Conservation (phyloP, 2,329 filamentous ascomycete species). For the Aspergillus novoparasiticus region DNA sequence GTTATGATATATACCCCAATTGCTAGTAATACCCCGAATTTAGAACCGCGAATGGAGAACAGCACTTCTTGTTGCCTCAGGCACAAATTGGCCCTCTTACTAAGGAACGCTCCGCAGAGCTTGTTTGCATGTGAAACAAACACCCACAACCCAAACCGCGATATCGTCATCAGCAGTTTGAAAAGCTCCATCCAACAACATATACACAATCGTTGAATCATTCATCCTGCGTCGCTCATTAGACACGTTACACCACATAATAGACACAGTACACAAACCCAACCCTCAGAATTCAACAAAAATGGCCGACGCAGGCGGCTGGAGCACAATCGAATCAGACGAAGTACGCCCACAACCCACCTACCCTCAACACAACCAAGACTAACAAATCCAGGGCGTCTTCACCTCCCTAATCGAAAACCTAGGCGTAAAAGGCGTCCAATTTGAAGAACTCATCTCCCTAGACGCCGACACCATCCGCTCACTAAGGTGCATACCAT, state of each 20-base stretch:
- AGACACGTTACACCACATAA: not conserved
- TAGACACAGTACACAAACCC: not conserved
- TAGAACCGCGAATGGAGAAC: not conserved
- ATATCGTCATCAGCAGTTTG: not conserved
- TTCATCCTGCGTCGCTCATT: not conserved
- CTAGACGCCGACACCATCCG: constrained; percentile 70
- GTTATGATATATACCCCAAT: not conserved
- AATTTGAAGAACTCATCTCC: constrained; percentile 94
- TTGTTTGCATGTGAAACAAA: constrained; percentile 1
- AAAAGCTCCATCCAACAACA: not conserved
- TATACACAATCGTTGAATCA: not conserved
- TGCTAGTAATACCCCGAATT: not conserved
- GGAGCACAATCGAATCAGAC: constrained; percentile 98
- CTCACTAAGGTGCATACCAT: constrained; percentile 41
- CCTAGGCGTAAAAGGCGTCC: constrained; percentile 88
- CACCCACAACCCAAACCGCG: not conserved
- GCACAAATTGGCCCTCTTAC: no score
- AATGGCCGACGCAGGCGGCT: constrained; percentile 70
- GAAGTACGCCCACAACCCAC: constrained; percentile 63
- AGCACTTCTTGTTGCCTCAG: not conserved
- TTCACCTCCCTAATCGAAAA: constrained; percentile 95
- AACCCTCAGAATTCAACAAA: constrained; percentile 28
- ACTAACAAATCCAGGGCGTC: constrained; percentile 64
- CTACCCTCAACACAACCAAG: constrained; percentile 2
- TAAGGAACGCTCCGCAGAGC: not conserved